phyloP scores from a whole-genome alignment of 257 asterid species.

The Nicotiana noctiflora region DNA sequence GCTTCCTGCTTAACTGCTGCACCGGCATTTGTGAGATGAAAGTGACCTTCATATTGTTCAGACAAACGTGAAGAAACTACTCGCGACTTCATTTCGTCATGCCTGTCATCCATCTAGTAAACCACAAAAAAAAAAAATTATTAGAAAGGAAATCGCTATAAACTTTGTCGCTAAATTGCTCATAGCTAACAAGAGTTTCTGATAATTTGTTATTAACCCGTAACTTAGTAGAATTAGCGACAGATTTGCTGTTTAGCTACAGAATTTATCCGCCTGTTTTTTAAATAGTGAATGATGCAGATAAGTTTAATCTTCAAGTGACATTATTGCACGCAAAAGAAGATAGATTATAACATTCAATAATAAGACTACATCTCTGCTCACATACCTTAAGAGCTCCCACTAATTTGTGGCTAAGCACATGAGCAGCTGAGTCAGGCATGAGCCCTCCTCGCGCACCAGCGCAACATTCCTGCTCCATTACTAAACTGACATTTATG shows the following conservation, averaged over 20 bases:
- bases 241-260: too few relatives aligned
- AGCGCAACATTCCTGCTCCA: constrained; percentile 26
- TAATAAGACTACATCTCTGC: neutral
- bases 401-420: neutral
- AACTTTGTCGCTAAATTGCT: too few relatives aligned
- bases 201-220: too few relatives aligned
- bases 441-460: constrained; percentile 22
- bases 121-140: too few relatives aligned
- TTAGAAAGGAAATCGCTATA: too few relatives aligned
- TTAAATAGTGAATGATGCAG: neutral
- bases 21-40: constrained; percentile 12
- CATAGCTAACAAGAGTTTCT: too few relatives aligned
- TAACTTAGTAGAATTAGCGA: too few relatives aligned
- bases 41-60: too few relatives aligned
- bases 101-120: too few relatives aligned
- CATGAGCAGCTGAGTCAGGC: constrained; percentile 5
- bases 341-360: neutral
- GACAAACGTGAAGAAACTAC: too few relatives aligned
- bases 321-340: neutral
- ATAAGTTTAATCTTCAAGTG: neutral
- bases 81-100: too few relatives aligned
- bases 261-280: too few relatives aligned
- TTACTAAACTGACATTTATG: constrained; percentile 18
- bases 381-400: neutral
- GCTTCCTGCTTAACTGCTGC: constrained; percentile 21